Percentiles rank a stretch among this genome's conserved stretches.
Conservation (phyloP, 1,139 yeast genomes). For the Candida sojae region DNA sequence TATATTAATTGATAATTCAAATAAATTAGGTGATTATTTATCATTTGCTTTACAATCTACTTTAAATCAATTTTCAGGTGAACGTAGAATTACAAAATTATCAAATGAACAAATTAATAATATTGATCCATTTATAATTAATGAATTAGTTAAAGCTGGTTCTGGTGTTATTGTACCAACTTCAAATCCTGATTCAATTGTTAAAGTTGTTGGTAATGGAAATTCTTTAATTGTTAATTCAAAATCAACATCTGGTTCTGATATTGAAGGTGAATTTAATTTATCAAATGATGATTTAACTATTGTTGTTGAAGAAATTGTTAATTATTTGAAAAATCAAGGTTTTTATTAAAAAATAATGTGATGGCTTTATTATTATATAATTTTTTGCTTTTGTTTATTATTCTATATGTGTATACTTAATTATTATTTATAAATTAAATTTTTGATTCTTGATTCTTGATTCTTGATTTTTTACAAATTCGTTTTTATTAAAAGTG, state of each 20-base stretch:
- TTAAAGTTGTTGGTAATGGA: constrained; percentile 45
- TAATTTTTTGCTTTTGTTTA: neutral
- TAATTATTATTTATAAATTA: too few species aligned
- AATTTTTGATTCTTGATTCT: too few species aligned
- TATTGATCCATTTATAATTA: constrained; percentile 57
- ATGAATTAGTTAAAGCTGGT: constrained; percentile 87
- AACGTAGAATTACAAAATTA: constrained; percentile 78
- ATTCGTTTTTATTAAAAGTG: too few species aligned
- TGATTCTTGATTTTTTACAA: too few species aligned
- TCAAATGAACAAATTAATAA: constrained; percentile 45
- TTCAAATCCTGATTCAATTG: constrained; percentile 31
- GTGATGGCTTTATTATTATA: too few species aligned
- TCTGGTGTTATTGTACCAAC: constrained; percentile 80
- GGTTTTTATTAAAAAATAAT: constrained; percentile 58
- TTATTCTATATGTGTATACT: neutral
- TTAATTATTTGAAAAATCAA: constrained; percentile 71
- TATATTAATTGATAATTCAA: constrained; percentile 54
- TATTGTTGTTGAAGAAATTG: constrained; percentile 69
- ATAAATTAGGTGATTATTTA: constrained; percentile 52
- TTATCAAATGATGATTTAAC: constrained; percentile 21
- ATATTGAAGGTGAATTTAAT: constrained; percentile 13
- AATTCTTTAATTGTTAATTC: constrained; percentile 31
- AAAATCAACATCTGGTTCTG: constrained; percentile 16
- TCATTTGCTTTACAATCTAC: constrained; percentile 87
- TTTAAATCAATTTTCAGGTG: constrained; percentile 85